These are phyloP conservation scores for Trichophyton rubrum DNA, from an alignment of 2,329 filamentous ascomycete genomes.

Conservation along the genomic window DNA sequence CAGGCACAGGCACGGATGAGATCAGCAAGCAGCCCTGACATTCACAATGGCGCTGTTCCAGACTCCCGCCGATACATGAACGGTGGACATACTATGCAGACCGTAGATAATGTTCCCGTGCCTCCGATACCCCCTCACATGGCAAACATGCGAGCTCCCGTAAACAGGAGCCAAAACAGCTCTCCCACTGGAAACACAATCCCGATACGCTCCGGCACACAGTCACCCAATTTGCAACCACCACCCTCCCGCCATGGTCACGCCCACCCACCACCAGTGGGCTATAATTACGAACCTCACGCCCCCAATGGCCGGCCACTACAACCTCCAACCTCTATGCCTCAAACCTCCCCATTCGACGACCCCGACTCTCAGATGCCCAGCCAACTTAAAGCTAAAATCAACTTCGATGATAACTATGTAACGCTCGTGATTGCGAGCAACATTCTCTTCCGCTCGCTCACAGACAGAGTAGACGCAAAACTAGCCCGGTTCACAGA, in stretches of 20 bases:
- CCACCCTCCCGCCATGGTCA: slow-evolving; percentile 33
- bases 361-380: slow-evolving; percentile 36
- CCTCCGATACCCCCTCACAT: slow-evolving; percentile 64
- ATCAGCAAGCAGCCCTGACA: slow-evolving; percentile 91
- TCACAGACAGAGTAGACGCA: slow-evolving; percentile 90
- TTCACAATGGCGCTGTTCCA: slow-evolving; percentile 54
- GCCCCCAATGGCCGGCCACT: slow-evolving; percentile 17
- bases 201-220: slow-evolving; percentile 55
- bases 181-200: slow-evolving; percentile 59
- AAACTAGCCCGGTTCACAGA: slow-evolving; percentile 80
- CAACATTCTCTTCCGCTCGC: slow-evolving; percentile 85
- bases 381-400: slow-evolving; percentile 88
- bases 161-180: slow-evolving; percentile 68
- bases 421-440: slow-evolving; percentile 92
- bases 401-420: slow-evolving; percentile 83
- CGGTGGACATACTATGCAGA: slow-evolving; percentile 45
- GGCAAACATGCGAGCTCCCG: slow-evolving; percentile 45
- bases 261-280: slow-evolving; percentile 18
- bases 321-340: slow-evolving; percentile 15
- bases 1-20: slow-evolving; percentile 59
- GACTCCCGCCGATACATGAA: slow-evolving; percentile 33
- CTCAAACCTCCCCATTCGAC: slow-evolving; percentile 22
- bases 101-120: slow-evolving; percentile 51
- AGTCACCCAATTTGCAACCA: slow-evolving; percentile 56
- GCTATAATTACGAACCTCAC: slow-evolving; percentile 31